Percentiles rank a stretch among this genome's conserved stretches.
These are phyloP conservation scores for Amphicarpaea edgeworthii DNA, from an alignment of 306 rosid genomes.

Conservation along the genomic window DNA sequence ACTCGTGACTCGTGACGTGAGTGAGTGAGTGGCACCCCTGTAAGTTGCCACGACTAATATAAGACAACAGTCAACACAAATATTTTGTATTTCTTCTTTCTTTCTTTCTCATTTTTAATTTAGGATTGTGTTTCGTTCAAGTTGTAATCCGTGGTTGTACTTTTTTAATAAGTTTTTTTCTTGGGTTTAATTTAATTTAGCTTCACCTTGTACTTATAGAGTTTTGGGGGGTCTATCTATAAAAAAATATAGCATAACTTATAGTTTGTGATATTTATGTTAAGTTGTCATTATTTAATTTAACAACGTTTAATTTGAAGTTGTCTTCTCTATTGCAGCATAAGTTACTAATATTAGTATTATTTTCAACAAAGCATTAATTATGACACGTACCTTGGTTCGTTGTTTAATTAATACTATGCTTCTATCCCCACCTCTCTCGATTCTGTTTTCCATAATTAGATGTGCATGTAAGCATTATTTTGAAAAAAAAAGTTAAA, in stretches of 20 bases:
- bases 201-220: conserved; percentile 31
- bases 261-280: not conserved
- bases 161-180: not conserved
- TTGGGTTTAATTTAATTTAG: not conserved
- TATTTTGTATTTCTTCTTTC: not conserved
- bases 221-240: not conserved
- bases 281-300: not conserved
- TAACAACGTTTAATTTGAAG: not conserved
- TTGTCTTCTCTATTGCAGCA: not conserved
- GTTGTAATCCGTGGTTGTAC: not conserved
- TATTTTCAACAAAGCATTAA: not conserved
- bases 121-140: conserved; percentile 23
- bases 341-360: not conserved
- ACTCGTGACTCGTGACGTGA: not conserved
- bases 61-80: conserved; percentile 29
- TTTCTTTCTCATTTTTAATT: not conserved
- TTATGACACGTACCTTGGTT: not conserved
- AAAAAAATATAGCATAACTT: conserved; percentile 26
- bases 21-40: not conserved
- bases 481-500: too few relatives aligned
- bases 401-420: not conserved
- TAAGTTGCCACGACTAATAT: conserved; percentile 17
- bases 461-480: too few relatives aligned
- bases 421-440: not conserved
- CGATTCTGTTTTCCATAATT: not conserved